A percentile compares a stretch with the other conserved stretches of the same genome.
These are phyloP conservation scores for Vaccinium corymbosum DNA, from an alignment of 148 eudicot genomes.

Conservation along the genomic window DNA sequence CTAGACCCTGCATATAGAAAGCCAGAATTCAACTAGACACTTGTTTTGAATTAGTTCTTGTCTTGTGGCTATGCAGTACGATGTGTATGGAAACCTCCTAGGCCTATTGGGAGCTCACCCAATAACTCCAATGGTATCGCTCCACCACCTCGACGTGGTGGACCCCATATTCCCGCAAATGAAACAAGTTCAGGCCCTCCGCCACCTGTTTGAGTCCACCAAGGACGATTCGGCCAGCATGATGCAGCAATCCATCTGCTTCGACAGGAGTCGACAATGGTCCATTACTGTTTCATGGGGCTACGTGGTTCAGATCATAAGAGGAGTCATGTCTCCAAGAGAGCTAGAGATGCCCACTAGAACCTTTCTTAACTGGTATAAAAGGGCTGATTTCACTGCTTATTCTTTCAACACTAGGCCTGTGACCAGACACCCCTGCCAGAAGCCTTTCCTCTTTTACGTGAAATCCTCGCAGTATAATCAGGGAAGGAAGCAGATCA, in stretches of 20 bases:
- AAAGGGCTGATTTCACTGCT: slow-evolving; percentile 40
- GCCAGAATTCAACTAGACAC: neutral
- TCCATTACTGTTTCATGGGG: slow-evolving; percentile 51
- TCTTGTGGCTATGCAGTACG: slow-evolving; percentile 30
- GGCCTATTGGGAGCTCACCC: slow-evolving; percentile 54
- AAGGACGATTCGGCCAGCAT: slow-evolving; percentile 37
- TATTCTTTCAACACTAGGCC: slow-evolving; percentile 53
- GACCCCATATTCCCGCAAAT: slow-evolving; percentile 40
- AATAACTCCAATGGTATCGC: slow-evolving; percentile 39
- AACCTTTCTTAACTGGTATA: slow-evolving; percentile 53
- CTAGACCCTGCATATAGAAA: neutral
- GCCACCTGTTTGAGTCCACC: slow-evolving; percentile 30
- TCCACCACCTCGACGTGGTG: slow-evolving; percentile 53
- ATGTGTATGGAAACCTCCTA: slow-evolving; percentile 47
- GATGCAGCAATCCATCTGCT: slow-evolving; percentile 52
- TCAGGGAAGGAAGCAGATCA: slow-evolving; percentile 34
- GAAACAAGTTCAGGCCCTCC: slow-evolving; percentile 30
- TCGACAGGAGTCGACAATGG: slow-evolving; percentile 36
- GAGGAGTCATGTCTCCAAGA: slow-evolving; percentile 45
- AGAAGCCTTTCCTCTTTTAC: slow-evolving; percentile 46
- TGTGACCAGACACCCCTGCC: slow-evolving; percentile 40
- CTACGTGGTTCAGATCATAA: slow-evolving; percentile 39
- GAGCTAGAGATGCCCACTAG: slow-evolving; percentile 50
- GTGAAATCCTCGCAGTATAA: slow-evolving; percentile 30
- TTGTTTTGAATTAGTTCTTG: neutral